phyloP scores from a whole-genome alignment of 345 rosid genomes.

The Brassica incana region DNA sequence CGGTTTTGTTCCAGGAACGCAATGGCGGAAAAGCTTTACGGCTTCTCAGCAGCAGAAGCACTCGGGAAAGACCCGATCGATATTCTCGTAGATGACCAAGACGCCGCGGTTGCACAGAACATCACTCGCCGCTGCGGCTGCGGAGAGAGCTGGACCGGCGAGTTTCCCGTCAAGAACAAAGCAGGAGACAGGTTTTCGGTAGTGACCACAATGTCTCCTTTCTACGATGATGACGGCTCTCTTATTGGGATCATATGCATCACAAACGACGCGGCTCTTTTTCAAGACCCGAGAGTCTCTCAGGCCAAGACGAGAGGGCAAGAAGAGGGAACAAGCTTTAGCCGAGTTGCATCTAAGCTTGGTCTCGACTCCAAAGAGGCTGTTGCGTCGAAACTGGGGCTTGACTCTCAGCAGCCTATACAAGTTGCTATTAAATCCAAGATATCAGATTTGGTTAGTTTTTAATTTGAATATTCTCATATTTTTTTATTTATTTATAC shows the following conservation, averaged over 20 bases:
- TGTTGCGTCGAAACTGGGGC: conserved; percentile 58
- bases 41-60: conserved; percentile 78
- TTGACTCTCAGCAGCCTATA: conserved; percentile 89
- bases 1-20: conserved; percentile 64
- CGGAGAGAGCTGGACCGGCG: conserved; percentile 91
- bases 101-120: conserved; percentile 50
- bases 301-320: conserved; percentile 36
- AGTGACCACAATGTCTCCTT: conserved; percentile 75
- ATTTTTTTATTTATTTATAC: background rate
- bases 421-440: conserved; percentile 83
- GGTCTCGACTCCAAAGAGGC: conserved; percentile 68
- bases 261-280: conserved; percentile 63
- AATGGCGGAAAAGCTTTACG: conserved; percentile 81
- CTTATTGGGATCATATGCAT: conserved; percentile 82
- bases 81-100: conserved; percentile 63
- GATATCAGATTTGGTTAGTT: conserved; percentile 82
- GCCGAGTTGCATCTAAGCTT: conserved; percentile 50
- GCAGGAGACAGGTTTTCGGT: conserved; percentile 59
- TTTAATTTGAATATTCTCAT: background rate
- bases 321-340: conserved; percentile 58
- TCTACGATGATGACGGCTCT: conserved; percentile 71
- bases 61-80: conserved; percentile 67
- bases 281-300: conserved; percentile 47
- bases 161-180: conserved; percentile 83
- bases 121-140: conserved; percentile 50